Base-by-base conservation (phyloP, 2,329 filamentous ascomycete species). In the Amylocarpus encephaloides region DNA sequence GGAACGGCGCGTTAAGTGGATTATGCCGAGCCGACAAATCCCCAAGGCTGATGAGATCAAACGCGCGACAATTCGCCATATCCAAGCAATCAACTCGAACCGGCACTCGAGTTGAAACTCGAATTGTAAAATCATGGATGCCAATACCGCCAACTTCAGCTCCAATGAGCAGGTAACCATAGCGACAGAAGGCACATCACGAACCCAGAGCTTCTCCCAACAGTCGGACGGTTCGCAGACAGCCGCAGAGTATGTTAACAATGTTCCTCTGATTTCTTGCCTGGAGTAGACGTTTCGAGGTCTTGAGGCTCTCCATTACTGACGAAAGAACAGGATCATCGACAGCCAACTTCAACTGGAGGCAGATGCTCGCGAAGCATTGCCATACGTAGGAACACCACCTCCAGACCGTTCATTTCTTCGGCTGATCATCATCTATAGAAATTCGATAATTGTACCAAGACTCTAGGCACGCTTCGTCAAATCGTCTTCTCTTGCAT, bases 391-490 rank as follows among this genome's bases (percentile, higher is more conserved):
- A 72, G 59, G 36, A 43, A 40, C 18, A 33, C 62, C n/a, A 12
- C 32, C 30, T n/a, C 26, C 19, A 18, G 29, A 16, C 9, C 34
- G 22, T 32, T 40, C 4, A 22, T 10, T 29, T 19, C n/a, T n/a
- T 11, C 32, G 35, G 35, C 43, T 55, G 30, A 51, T 26, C 43
- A 26, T 12, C 46, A 57, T 65, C 18, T 2, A 19, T 58, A 94
- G 88, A 91, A 93, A 70, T 96, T 97, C 66, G 88, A 95, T 61
- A 84, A 83, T 42, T 98, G 93, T 71, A 97, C 93, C 43, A 85
- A 90, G 59, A 82, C 85, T n/a, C 82, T 97, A 26, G 93, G 93
- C 0, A 78, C 90, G 6, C 75, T 98, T 13, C 85, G 90, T 47
- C 93, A 98, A 68, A 86, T 78, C 41, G 79, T 97, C 16, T 98